Base-by-base conservation (phyloP, 2,329 filamentous ascomycete species). In the Blumeria hordei region DNA sequence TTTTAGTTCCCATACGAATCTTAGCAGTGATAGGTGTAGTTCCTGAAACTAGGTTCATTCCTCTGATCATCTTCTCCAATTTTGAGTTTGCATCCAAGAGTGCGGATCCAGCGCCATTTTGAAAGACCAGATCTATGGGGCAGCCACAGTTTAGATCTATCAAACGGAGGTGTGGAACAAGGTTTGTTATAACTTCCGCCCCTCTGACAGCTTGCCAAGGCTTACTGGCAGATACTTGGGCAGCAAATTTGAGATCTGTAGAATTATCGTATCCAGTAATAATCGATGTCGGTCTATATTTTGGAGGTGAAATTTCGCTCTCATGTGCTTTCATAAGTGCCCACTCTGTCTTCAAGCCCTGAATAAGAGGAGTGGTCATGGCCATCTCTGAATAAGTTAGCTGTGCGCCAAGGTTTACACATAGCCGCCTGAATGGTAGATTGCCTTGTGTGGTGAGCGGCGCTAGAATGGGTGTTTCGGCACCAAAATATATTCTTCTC, bases 381-480 rank as follows among this genome's bases (percentile, higher is more conserved):
- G 90, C 92, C 92, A 98, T 98, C 69, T 98, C 92, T 0, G 90
- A 96, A 71, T 94, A 98, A 0, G 92, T 98, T 52, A 94, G 74
- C 65, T 95, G 84, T 33, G 88, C 88, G 37, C 92, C 92, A 28
- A 96, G 75, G 55, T 88, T 83, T 11, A 87, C 81, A 64, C 88
- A 95, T 34, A 98, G 77, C 53, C 92, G 79, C 56, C 92, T 82
- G 71, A 94, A 98, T 0, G 92, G 92, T 51, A 96, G 74, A 63
- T 98, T 98, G 49, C 92, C 92, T 69, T 96, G 92, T 0, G 92
- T 98, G 1, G 92, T 98, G 52, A 98, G 74, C 37, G 92, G 92
- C 4, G 92, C 92, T n/a, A 98, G 72, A 10, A 88, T 79, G 0
- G 92, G 92, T 1, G 92, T 98, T 67, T 96, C 90, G 0, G 82